Base-by-base conservation (phyloP, 371 early-diverging fungal species). In the Synchytrium microbalum region DNA sequence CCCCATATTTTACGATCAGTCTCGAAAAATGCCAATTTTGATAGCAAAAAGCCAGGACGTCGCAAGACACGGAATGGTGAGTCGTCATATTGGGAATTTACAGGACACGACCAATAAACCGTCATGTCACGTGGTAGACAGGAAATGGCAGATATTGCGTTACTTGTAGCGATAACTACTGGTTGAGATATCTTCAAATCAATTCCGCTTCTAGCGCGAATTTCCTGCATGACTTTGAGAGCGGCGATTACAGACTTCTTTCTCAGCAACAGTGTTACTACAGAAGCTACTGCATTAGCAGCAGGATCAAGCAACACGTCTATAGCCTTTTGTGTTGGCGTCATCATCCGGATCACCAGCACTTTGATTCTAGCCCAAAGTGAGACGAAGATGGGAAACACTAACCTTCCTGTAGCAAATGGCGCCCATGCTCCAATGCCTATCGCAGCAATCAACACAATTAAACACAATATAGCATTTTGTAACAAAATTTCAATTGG, bases 381-480 rank as follows among this genome's bases (percentile, higher is more conserved):
- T 5, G 46, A 10, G 5, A 19, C 46, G 19, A 38, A 38, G 10
- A 38, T 10, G 10, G 46, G 46, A 38, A 38, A 38, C 46, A 38
- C 10, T 38, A 38, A 10, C 19, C 46, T 5, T 19, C 46, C 46
- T 10, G 46, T 38, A 19, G 10, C 5, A 19, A 10, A 38, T 19
- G 46, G 46, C 10, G 46, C 2, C 64, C 68, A 76, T 51, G 66
- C 78, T 2, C 88, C 84, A 13, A 80, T 72, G 27, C 81, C 86
- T 57, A 95, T 70, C 61, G 86, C 84, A 27, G 86, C 70, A 8
- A 83, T 70, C 55, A 93, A 85, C 67, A 93, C 71, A 2, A 91
- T 65, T 1, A 86, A 70, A 69, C 92, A 90, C 32, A 93, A 75
- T 1, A 87, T 76, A 27, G 87, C 87, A 69, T 92, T 92, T 69